Percentiles rank a stretch among this genome's conserved stretches.
phyloP scores from a whole-genome alignment of 2,329 filamentous ascomycete species.

The Pyricularia pennisetigena region DNA sequence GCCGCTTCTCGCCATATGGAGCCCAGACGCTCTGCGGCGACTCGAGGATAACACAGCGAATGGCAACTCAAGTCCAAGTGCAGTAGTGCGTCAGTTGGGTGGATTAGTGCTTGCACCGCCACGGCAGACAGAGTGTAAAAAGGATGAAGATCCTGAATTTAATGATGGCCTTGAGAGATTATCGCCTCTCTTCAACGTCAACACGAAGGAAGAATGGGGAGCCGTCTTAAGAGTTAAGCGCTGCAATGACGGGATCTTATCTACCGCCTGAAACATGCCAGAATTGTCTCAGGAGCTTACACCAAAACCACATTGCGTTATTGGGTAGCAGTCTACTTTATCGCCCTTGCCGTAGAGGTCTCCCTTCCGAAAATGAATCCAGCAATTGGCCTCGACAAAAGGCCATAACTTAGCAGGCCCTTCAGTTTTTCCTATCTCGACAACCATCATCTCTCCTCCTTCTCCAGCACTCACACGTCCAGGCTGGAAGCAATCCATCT shows the following conservation, averaged over 20 bases:
- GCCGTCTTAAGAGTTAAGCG: neutral
- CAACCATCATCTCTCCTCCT: neutral
- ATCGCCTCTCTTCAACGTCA: neutral
- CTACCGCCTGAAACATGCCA: neutral
- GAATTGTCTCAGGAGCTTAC: neutral
- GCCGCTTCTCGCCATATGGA: conserved; percentile 26
- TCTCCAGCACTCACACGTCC: neutral
- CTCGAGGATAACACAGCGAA: neutral
- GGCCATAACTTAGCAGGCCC: neutral
- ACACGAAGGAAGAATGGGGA: neutral
- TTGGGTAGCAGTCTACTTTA: neutral
- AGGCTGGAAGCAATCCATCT: neutral
- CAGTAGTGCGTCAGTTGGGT: neutral
- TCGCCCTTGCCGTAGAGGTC: neutral
- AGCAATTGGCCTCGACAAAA: neutral
- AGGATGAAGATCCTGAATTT: neutral
- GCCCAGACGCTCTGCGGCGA: conserved; percentile 16
- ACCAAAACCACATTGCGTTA: neutral
- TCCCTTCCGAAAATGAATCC: neutral
- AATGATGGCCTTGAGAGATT: neutral
- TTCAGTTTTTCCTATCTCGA: neutral
- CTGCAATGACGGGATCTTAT: neutral
- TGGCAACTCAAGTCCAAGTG: neutral
- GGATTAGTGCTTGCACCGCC: neutral
- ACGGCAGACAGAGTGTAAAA: neutral